These are phyloP conservation scores for Trametes cubensis DNA, from an alignment of 768 basidiomycete species.

Conservation along the genomic window DNA sequence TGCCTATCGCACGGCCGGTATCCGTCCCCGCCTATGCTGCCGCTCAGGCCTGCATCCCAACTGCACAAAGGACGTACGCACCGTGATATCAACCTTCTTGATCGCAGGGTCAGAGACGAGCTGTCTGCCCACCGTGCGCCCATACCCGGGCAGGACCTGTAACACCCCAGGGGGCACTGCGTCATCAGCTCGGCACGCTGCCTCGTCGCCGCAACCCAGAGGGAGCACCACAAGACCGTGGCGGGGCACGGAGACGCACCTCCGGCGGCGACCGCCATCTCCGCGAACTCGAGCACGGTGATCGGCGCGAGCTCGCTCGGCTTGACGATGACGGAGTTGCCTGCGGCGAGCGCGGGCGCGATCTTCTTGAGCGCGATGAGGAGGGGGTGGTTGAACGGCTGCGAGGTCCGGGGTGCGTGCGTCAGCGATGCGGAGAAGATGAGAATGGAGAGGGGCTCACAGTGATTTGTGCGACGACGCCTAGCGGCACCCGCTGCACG, in stretches of 20 bases:
- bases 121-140: constrained; percentile 61
- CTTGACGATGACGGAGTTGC: constrained; percentile 82
- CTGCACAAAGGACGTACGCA: constrained; percentile 36
- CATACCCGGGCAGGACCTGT: constrained; percentile 74
- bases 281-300: constrained; percentile 75
- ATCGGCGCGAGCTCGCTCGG: constrained; percentile 85
- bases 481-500: constrained; percentile 77
- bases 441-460: constrained; percentile 41
- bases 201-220: not conserved
- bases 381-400: constrained; percentile 92
- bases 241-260: constrained; percentile 42
- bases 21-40: constrained; percentile 67
- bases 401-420: not conserved
- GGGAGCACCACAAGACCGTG: no score
- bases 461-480: constrained; percentile 89
- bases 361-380: constrained; percentile 89
- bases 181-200: not conserved
- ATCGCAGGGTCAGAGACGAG: constrained; percentile 68
- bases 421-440: not conserved
- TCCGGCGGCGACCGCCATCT: constrained; percentile 66
- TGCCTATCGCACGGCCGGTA: constrained; percentile 75
- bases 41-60: no score
- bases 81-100: constrained; percentile 84
- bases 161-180: constrained; percentile 79
- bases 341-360: constrained; percentile 81